Evolutionary conservation across 306 rosid species (phyloP).

Genomic region (Dalbergia oliveri): DNA sequence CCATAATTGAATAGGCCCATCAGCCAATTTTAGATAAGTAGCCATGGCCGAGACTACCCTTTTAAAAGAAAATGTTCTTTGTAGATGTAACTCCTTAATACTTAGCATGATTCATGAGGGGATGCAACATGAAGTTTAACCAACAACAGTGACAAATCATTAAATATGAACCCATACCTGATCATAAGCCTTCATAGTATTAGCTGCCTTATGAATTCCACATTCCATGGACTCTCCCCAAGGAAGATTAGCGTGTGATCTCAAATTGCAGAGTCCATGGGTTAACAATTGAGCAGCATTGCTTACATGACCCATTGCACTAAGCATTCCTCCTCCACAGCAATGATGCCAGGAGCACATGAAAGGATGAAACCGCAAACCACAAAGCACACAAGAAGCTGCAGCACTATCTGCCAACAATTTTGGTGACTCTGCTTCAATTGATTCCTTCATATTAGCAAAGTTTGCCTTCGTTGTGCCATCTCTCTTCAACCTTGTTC

Average conservation of each 20-base stretch:
- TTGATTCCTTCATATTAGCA: constrained; percentile 68
- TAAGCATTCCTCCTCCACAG: constrained; percentile 95
- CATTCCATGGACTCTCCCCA: constrained; percentile 92
- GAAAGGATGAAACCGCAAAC: constrained; percentile 84
- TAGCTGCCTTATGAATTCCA: constrained; percentile 91
- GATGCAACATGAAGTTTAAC: constrained; percentile 5
- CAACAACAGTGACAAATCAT: not conserved
- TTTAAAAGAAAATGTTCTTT: constrained; percentile 7
- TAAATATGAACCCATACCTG: constrained; percentile 52
- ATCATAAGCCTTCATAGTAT: constrained; percentile 69
- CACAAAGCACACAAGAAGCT: constrained; percentile 89
- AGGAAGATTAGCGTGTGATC: constrained; percentile 92
- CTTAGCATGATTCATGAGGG: not conserved
- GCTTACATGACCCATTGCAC: constrained; percentile 82
- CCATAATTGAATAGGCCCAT: too few species aligned
- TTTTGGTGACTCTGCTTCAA: constrained; percentile 87
- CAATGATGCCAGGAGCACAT: constrained; percentile 96
- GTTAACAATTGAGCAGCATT: constrained; percentile 90
- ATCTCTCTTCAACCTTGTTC: constrained; percentile 94
- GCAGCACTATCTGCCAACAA: constrained; percentile 97
- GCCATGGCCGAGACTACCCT: not conserved
- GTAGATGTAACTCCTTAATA: not conserved
- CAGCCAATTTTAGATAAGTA: too few species aligned
- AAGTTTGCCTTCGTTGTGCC: constrained; percentile 81
- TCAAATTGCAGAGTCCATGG: constrained; percentile 84